Evolutionary conservation across 768 basidiomycete genomes (phyloP), one percentile per base, ranked within the genome.

Genomic region (Suillus hirtellus): DNA sequence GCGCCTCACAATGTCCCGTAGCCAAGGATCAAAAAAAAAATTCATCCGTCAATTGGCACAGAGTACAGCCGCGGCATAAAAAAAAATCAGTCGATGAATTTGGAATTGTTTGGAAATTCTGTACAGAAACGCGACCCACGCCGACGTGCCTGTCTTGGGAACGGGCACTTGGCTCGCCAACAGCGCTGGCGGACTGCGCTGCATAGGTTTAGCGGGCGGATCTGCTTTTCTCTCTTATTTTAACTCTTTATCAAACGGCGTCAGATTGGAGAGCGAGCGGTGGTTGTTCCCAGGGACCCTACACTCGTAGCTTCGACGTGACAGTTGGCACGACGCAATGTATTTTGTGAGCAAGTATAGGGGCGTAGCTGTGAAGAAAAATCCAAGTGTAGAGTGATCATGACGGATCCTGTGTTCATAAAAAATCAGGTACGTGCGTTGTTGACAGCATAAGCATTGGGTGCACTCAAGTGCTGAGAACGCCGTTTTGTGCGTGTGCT

Each of bases 311-410:
- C 35, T 35, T 35, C 24, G 38, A 31, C 40, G 40, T 58, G 56
- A 27, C 38, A 11, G 24, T 42, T 10, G 15, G 17, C 17, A 10
- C 17, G 11, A 24, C 10, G 15, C n/a, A 17, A 42, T 19, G 17
- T 42, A 38, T 19, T 27, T 27, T 42, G 56, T 58, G 56, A 42
- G 40, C 3, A 12, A 42, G 14, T 17, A 27, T 19, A 10, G 27
- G 55, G 56, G 40, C 56, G 42, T 27, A 58, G 6, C 11, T 58
- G 56, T 58, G 56, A 58, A 58, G 56, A 4, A 42, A 43, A 31
- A n/a, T 52, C 4, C 17, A 42, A 58, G 56, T 40, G 55, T 6
- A 19, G 15, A 58, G 24, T 58, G 42, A 31, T n/a, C n/a, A n/a
- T 11, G 12, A 7, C 38, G 24, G 6, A 58, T 42, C 24, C 11